phyloP scores from a whole-genome alignment of 371 early-diverging fungal species.

The Chytridium lagenaria region DNA sequence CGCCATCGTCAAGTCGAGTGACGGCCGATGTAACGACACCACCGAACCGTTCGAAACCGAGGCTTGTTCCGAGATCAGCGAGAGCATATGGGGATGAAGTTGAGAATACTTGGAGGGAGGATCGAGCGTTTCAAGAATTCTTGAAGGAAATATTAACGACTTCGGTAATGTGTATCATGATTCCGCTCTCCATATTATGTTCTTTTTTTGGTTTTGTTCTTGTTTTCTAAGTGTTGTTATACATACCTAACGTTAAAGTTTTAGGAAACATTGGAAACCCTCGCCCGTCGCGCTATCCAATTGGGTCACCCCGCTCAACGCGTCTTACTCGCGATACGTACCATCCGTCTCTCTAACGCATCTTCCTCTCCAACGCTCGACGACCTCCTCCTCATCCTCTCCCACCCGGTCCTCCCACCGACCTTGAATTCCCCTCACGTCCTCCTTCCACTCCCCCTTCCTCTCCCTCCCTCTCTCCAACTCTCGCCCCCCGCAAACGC shows the following conservation, averaged over 20 bases:
- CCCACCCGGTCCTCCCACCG: neutral
- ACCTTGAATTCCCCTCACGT: neutral
- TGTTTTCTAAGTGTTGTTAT: too few species aligned
- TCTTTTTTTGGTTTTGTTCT: too few species aligned
- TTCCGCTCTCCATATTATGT: too few species aligned
- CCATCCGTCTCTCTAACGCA: too few species aligned
- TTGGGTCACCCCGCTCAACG: neutral
- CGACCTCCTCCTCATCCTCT: neutral
- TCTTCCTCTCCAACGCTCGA: neutral
- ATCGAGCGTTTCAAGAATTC: neutral
- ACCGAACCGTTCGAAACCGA: neutral
- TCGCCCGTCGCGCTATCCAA: conserved; percentile 14
- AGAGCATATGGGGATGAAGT: neutral
- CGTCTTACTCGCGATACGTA: neutral
- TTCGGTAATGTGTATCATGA: neutral
- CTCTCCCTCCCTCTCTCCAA: too few species aligned
- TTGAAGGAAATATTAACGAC: neutral
- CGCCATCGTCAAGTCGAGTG: neutral
- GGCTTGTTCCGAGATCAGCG: neutral
- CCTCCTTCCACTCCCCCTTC: neutral
- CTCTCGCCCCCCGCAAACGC: too few species aligned
- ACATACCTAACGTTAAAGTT: too few species aligned
- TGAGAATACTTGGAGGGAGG: neutral
- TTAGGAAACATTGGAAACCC: conserved; percentile 1
- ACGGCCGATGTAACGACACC: neutral